Evolutionary conservation across 2,329 filamentous ascomycete species (phyloP).

Genomic region (Zasmidium angulare): DNA sequence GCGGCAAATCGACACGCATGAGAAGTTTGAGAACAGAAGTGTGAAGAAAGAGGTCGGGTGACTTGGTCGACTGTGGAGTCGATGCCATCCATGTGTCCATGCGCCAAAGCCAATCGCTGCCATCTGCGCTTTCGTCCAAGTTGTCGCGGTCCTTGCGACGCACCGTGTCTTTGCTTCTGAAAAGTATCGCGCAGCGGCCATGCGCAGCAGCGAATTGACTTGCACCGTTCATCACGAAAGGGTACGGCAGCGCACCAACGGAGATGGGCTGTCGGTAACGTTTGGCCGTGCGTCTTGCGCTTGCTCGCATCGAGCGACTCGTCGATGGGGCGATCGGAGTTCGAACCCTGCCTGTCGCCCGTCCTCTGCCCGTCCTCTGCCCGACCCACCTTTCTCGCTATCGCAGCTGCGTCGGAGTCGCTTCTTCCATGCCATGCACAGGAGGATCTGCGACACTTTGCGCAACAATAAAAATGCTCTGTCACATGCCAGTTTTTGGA

Average conservation of each 20-base stretch:
- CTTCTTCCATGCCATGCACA: background rate
- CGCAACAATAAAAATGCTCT: background rate
- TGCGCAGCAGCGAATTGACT: background rate
- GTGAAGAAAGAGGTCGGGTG: background rate
- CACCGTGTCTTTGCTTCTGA: background rate
- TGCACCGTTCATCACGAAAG: background rate
- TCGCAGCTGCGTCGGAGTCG: background rate
- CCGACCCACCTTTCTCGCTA: background rate
- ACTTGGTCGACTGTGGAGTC: background rate
- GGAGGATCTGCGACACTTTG: background rate
- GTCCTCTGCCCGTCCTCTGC: background rate
- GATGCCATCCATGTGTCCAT: background rate
- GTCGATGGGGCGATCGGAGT: conserved; percentile 6
- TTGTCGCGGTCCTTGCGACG: background rate
- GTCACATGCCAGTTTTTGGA: too few species aligned
- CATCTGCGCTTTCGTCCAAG: background rate
- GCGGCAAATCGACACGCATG: background rate
- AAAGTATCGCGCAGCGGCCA: background rate
- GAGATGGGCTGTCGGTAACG: background rate
- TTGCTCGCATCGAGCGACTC: conserved; percentile 10
- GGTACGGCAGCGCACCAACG: background rate
- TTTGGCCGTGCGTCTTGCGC: background rate
- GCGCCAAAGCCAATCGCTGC: background rate
- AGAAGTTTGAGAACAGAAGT: background rate
- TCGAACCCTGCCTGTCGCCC: background rate